A percentile compares a stretch with the other conserved stretches of the same genome.
phyloP scores from a whole-genome alignment of 2,329 filamentous ascomycete genomes.

The Aspergillus carbonarius region DNA sequence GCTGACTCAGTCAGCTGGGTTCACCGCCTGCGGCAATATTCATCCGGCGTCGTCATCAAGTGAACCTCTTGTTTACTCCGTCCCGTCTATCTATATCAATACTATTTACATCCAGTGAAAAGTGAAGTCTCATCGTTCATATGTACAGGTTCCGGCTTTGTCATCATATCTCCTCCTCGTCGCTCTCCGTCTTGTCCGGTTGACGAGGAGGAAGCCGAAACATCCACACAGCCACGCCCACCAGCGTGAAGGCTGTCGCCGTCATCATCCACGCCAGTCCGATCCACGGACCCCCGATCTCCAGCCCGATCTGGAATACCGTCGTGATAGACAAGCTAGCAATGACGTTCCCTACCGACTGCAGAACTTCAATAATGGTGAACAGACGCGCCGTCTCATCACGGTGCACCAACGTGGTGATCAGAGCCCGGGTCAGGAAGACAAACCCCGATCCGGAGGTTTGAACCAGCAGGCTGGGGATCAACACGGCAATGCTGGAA shows the following conservation, averaged over 20 bases:
- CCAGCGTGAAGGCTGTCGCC: conserved; percentile 33
- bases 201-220: conserved; percentile 24
- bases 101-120: not conserved
- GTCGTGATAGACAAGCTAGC: conserved; percentile 48
- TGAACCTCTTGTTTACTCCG: too few species aligned
- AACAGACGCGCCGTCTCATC: conserved; percentile 52
- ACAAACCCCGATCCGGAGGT: conserved; percentile 51
- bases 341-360: conserved; percentile 49
- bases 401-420: conserved; percentile 49
- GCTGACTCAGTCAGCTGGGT: not conserved
- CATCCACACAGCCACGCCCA: conserved; percentile 29
- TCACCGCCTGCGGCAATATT: not conserved
- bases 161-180: not conserved
- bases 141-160: not conserved
- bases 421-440: conserved; percentile 47
- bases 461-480: conserved; percentile 48
- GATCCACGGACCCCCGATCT: conserved; percentile 48
- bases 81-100: too few species aligned
- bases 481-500: conserved; percentile 42
- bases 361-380: conserved; percentile 50
- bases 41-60: not conserved
- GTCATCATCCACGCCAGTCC: conserved; percentile 50
- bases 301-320: conserved; percentile 49
- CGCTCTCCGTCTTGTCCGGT: conserved; percentile 8
- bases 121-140: not conserved